Conservation (phyloP, 805 yeast species). For the Candida ovalis region DNA sequence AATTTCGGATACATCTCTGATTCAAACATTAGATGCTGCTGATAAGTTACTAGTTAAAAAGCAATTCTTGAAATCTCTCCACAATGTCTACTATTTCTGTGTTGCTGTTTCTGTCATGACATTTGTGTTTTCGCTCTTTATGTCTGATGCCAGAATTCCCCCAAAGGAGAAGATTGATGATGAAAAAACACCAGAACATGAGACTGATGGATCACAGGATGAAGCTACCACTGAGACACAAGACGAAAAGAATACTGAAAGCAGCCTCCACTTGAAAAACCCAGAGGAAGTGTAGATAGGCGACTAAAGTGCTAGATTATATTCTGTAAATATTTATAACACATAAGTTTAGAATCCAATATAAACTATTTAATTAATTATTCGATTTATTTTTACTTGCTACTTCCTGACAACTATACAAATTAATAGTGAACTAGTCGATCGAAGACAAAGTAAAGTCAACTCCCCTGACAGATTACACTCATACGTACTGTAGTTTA, state of each 20-base stretch:
- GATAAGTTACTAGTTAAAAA: constrained; percentile 15
- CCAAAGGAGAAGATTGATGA: constrained; percentile 5
- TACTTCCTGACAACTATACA: no score
- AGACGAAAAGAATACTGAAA: no score
- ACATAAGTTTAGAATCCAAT: not conserved
- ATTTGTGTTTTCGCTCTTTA: constrained; percentile 32
- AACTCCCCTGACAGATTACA: no score
- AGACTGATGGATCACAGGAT: not conserved
- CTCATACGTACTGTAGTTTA: not conserved
- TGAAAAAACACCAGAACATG: not conserved
- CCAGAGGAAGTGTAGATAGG: not conserved
- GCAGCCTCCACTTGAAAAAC: no score
- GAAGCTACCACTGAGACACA: not conserved
- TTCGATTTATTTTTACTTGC: no score
- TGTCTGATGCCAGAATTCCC: constrained; percentile 43
- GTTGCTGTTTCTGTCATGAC: constrained; percentile 35
- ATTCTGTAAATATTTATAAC: not conserved
- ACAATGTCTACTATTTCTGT: constrained; percentile 38
- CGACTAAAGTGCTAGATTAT: no score
- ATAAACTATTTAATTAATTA: no score
- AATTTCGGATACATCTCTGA: constrained; percentile 1
- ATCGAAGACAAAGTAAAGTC: no score
- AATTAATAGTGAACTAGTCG: no score
- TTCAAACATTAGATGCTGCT: constrained; percentile 5
- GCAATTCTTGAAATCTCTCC: constrained; percentile 34